Evolutionary conservation across 225 moss, liverwort and hornwort genomes (phyloP), one percentile per base, ranked within the genome.

Genomic region (Ulota crispa): DNA sequence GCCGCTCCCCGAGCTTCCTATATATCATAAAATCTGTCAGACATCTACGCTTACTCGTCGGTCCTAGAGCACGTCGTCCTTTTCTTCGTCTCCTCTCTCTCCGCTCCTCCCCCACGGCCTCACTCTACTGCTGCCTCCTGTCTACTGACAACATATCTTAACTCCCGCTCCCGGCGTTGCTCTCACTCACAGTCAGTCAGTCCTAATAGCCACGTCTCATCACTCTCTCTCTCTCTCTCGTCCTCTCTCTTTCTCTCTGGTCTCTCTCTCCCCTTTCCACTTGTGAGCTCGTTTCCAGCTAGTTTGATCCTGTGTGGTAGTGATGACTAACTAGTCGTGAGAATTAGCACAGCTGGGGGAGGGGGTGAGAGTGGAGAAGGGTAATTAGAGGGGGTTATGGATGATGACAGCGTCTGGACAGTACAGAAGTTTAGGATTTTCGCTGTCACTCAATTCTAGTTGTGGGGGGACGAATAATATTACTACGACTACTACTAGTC

Each of bases 381-480:
- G 39, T 55, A 68, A 78, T 78, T 78, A 3, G 68, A 68, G 76
- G 65, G 84, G 82, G 83, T 27, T 84, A 88, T 90, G 90, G 90
- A 90, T 82, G 86, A 90, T 88, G 90, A 90, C 90, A 90, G 88
- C 83, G 82, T 86, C 84, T 88, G 90, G 90, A 66, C 88, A 90
- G 83, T 83, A 76, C 90, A 87, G 83, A 86, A 85, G 90, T 76
- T 88, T 88, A 83, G 90, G 85, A 34, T 81, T 85, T 70, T 75
- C 72, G 72, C 64, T 88, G 83, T 72, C 87, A 60, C 84, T 83
- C 34, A 86, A 88, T 77, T 86, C 82, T 82, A 80, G 80, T 83
- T 72, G 63, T 79, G 39, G 70, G 12, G 81, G 81, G 55, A 68
- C 80, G 41, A 77, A 70, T 66, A 26, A 31, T 45, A 60, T 70